Base-by-base conservation (phyloP, 2,329 filamentous ascomycete genomes). In the Penicillium sp. region DNA sequence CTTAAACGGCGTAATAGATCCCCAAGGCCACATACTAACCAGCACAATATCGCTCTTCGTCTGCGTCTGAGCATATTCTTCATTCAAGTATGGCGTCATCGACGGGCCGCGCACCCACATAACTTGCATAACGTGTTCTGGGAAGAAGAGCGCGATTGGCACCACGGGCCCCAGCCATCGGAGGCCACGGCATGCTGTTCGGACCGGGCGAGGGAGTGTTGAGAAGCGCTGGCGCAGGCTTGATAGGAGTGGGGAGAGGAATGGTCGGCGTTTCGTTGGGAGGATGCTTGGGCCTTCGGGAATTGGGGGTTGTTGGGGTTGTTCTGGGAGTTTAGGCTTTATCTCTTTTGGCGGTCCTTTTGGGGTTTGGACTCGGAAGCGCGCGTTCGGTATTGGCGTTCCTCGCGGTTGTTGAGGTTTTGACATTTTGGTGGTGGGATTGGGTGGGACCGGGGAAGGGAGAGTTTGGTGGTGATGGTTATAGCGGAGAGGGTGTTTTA, bases 61-160 rank as follows among this genome's bases (percentile, higher is more conserved):
- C 22, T 72, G 65, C 40, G 62, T 65, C 41, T 66, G 54, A 73
- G 73, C 50, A 75, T 82, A 83, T 44, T 84, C 79, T 50, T 82
- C 75, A 62, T 91, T 91, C 46, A 92, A 73, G 53, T 83, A 86
- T 1, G 88, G 88, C 47, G 86, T 86, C 88, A 93, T 93, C 16
- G 86, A 89, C 4, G 70, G 69, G 0, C 75, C 75, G 12, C 62
- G 63, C 37, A 77, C 72, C 62, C 67, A 69, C 63, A 73, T 71
- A 22, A 73, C 56, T 29, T 71, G 65, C 39, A 68, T 52, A 33
- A 74, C 63, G 52, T 76, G 66, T 49, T 72, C 67, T 19, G 65
- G 64, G 57, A 75, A 61, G 52, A 73, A 69, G 9, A 69, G 58
- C 0, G 65, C 54, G 49, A 74, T 70, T 1, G 73, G 70, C 13